These are phyloP conservation scores for Ogataea siamensis DNA, from an alignment of 805 yeast species.

Conservation along the genomic window DNA sequence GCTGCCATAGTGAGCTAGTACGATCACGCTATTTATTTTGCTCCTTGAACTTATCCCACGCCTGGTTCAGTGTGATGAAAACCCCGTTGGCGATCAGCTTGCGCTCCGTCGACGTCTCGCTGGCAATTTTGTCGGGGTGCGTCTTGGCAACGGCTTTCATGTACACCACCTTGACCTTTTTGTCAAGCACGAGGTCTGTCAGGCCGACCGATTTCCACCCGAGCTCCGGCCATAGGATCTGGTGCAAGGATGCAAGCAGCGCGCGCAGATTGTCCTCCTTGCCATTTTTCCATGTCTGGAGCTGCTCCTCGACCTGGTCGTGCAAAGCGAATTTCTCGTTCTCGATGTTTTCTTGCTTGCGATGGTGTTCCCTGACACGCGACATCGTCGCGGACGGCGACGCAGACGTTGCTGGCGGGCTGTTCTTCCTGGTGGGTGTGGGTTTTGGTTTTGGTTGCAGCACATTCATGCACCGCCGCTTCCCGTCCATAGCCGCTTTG, in stretches of 20 bases:
- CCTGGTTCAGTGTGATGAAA: conserved; percentile 75
- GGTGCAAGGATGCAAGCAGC: conserved; percentile 65
- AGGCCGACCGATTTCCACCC: conserved; percentile 66
- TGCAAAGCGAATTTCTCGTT: conserved; percentile 57
- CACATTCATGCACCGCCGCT: conserved; percentile 68
- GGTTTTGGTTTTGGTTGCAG: conserved; percentile 50
- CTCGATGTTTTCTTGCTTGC: conserved; percentile 47
- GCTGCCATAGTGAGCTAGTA: conserved; percentile 36
- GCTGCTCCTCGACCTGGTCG: conserved; percentile 56
- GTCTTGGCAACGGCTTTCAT: conserved; percentile 77
- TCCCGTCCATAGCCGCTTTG: conserved; percentile 71
- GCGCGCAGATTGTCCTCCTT: conserved; percentile 81
- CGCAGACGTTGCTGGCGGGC: no score
- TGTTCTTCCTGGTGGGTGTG: no score
- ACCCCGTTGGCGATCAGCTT: conserved; percentile 86
- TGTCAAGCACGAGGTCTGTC: conserved; percentile 81
- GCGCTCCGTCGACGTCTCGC: conserved; percentile 59
- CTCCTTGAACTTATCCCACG: conserved; percentile 83
- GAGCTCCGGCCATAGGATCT: conserved; percentile 62
- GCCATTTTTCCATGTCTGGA: conserved; percentile 66
- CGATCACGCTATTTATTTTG: conserved; percentile 11
- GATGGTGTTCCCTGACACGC: conserved; percentile 48
- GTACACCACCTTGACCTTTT: conserved; percentile 81
- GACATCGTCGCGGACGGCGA: conserved; percentile 34
- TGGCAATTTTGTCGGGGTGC: conserved; percentile 79